Base-by-base conservation (phyloP, 768 basidiomycete species). In the Hygrophorus pudorinus region DNA sequence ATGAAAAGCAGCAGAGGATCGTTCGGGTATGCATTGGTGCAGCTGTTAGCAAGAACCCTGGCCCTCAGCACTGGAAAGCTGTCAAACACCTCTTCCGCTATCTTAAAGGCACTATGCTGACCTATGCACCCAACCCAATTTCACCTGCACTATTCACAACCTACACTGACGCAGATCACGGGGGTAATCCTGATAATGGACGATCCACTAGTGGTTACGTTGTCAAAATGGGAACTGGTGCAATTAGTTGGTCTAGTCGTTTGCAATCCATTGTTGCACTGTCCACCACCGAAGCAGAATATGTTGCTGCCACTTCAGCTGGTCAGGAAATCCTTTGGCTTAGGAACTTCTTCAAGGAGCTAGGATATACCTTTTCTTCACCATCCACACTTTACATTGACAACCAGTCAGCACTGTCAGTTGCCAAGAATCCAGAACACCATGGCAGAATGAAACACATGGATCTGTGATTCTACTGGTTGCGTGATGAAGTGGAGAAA, bases 241-340 rank as follows among this genome's bases (percentile, higher is more conserved):
- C 62, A 1, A 53, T 74, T 13, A 53, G 47, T 16, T 73, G 70
- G 70, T 43, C 33, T 6, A 64, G 60, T 21, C 56, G 58, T 32
- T 53, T 61, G 16, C 73, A 75, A 54, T 10, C 53, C 0, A 51
- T 63, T 32, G 64, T 71, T n/a, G 57, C 68, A 0, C n/a, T n/a
- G n/a, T n/a, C n/a, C n/a, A n/a, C n/a, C n/a, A n/a, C n/a, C n/a
- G n/a, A n/a, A n/a, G n/a, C 61, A 1, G 68, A 71, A 50, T 63
- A 65, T 20, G 64, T 68, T 31, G 57, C 66, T 8, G 59, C 60
- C 2, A 52, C 53, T 1, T 47, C 56, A 33, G 60, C 65, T 4
- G 48, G 55, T 14, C 53, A 57, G 44, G 62, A 67, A 33, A 53
- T 62, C 2, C 30, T 57, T 12, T 67, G 49, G n/a, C n/a, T 67